A percentile compares a stretch with the other conserved stretches of the same genome.
phyloP scores from a whole-genome alignment of 192 early-diverging fungal species.

The Backusella tuberculispora region DNA sequence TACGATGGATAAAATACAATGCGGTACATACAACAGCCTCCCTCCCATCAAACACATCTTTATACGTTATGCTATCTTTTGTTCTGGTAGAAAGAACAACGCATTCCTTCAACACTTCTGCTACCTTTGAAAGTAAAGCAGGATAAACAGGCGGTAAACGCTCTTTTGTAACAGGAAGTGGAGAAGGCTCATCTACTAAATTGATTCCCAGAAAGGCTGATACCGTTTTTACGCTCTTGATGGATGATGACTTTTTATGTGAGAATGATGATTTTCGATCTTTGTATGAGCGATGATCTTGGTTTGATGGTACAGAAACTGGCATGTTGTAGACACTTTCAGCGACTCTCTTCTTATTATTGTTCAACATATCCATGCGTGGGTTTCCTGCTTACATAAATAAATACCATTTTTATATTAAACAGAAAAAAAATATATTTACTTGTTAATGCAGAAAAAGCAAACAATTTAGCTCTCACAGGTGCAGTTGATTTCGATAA shows the following conservation, averaged over 20 bases:
- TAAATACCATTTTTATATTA: neutral
- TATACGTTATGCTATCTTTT: conserved; percentile 83
- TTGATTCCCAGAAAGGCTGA: conserved; percentile 1
- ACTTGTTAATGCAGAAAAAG: conserved; percentile 30
- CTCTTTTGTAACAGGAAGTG: conserved; percentile 18
- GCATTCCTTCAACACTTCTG: conserved; percentile 62
- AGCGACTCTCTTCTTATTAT: conserved; percentile 5
- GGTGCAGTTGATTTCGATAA: conserved; percentile 43
- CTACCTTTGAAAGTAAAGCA: conserved; percentile 74
- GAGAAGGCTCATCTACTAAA: conserved; percentile 1
- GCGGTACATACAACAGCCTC: conserved; percentile 77
- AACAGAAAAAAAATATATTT: conserved; percentile 2
- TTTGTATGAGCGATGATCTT: neutral
- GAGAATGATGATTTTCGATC: neutral
- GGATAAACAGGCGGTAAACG: conserved; percentile 63
- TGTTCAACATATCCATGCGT: conserved; percentile 5
- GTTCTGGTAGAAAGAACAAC: conserved; percentile 64
- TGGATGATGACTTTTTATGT: neutral
- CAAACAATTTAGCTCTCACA: conserved; percentile 39
- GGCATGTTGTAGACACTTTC: conserved; percentile 44
- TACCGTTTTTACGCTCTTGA: neutral
- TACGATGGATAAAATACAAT: neutral
- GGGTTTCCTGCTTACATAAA: conserved; percentile 7
- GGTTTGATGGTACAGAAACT: conserved; percentile 10
- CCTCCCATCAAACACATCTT: conserved; percentile 82